phyloP scores from a whole-genome alignment of 108 stramenopile genomes.

The Cyclostephanos invisitatus region DNA sequence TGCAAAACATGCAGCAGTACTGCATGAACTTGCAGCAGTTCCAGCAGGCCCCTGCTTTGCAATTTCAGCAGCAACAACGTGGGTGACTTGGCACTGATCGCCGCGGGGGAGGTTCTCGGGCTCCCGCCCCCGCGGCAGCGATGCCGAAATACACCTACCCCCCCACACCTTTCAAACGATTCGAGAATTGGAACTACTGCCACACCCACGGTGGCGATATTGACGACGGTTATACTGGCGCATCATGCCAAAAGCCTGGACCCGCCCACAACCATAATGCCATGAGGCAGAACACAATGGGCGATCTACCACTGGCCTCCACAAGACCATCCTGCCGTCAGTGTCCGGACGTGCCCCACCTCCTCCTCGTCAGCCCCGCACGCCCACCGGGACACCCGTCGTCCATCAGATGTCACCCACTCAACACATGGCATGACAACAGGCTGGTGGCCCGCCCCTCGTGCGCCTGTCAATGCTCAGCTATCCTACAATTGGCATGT shows the following conservation, averaged over 20 bases:
- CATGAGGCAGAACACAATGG: background rate
- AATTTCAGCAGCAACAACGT: too few relatives aligned
- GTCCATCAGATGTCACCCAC: background rate
- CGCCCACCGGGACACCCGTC: background rate
- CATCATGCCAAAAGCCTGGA: background rate
- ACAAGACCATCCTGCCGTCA: background rate
- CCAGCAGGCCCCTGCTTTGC: too few relatives aligned
- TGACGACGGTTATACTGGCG: background rate
- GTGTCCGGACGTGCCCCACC: background rate
- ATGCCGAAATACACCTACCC: too few relatives aligned
- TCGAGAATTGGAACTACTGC: slow-evolving; percentile 8
- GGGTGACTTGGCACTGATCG: background rate
- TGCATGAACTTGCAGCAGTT: too few relatives aligned
- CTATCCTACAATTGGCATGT: too few relatives aligned
- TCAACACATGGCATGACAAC: background rate
- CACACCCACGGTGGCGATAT: background rate
- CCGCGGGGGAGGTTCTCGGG: background rate
- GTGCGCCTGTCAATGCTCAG: too few relatives aligned
- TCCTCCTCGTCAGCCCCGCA: too few relatives aligned
- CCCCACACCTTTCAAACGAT: background rate
- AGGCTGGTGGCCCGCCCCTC: too few relatives aligned
- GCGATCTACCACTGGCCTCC: background rate
- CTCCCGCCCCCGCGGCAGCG: background rate
- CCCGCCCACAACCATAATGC: background rate
- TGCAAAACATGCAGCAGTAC: too few relatives aligned